Evolutionary conservation across 352 stramenopile species (phyloP).

Genomic region (Phytophthora gonapodyides): DNA sequence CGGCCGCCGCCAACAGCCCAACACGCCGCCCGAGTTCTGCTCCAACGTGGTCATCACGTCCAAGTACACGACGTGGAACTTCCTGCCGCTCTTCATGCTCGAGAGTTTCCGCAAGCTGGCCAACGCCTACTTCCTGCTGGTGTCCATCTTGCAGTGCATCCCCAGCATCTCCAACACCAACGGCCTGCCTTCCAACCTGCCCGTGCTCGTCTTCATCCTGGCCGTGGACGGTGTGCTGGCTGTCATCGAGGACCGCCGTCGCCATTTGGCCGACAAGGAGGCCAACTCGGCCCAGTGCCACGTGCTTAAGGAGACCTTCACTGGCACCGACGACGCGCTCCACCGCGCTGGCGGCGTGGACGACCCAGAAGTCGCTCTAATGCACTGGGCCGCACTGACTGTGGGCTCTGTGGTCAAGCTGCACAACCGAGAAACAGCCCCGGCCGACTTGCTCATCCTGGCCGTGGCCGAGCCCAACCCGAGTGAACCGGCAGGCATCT

Average conservation of each 20-base stretch:
- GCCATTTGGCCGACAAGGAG: slow-evolving; percentile 79
- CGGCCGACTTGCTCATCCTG: slow-evolving; percentile 88
- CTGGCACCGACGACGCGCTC: slow-evolving; percentile 35
- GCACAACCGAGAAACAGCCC: slow-evolving; percentile 75
- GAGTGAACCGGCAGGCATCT: slow-evolving; percentile 67
- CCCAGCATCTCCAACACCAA: slow-evolving; percentile 84
- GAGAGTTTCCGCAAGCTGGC: slow-evolving; percentile 88
- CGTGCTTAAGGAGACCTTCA: slow-evolving; percentile 59
- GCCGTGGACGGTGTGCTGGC: slow-evolving; percentile 84
- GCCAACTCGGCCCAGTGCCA: slow-evolving; percentile 80
- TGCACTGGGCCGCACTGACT: slow-evolving; percentile 74
- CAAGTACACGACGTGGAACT: slow-evolving; percentile 92
- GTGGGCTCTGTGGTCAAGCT: slow-evolving; percentile 88
- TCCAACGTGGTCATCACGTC: slow-evolving; percentile 91
- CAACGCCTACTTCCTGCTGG: slow-evolving; percentile 94
- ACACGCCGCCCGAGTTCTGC: slow-evolving; percentile 46
- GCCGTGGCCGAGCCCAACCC: slow-evolving; percentile 70
- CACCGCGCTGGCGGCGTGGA: slow-evolving; percentile 30
- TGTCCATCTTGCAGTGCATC: slow-evolving; percentile 86
- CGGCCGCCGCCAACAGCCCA: slow-evolving; percentile 16
- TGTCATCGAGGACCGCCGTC: slow-evolving; percentile 82
- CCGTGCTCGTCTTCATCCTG: slow-evolving; percentile 91
- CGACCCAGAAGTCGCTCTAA: slow-evolving; percentile 53
- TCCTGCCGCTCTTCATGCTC: slow-evolving; percentile 89
- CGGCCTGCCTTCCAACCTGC: slow-evolving; percentile 77